phyloP scores from a whole-genome alignment of 2,329 filamentous ascomycete genomes.

The Trichoderma polysporum region DNA sequence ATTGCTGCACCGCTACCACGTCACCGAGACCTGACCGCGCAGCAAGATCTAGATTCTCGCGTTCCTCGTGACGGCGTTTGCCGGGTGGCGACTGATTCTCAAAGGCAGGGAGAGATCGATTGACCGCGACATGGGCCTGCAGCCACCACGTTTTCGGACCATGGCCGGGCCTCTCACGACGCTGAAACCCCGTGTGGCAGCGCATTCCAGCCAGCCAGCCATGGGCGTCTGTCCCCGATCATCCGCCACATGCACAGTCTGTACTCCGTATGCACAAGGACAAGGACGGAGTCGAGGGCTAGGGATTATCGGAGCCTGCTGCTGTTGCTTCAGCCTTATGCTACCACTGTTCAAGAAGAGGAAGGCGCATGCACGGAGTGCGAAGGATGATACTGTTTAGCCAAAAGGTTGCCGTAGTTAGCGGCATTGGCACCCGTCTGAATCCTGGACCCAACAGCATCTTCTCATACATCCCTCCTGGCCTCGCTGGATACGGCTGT shows the following conservation, averaged over 20 bases:
- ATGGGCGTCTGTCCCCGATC: background rate
- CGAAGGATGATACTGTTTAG: constrained; percentile 1
- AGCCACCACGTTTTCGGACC: constrained; percentile 20
- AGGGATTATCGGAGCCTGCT: background rate
- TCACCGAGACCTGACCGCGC: background rate
- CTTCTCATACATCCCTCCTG: background rate
- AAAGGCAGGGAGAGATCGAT: constrained; percentile 5
- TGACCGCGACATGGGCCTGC: constrained; percentile 8
- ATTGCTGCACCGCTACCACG: background rate
- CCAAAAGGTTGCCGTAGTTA: constrained; percentile 9
- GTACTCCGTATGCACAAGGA: background rate
- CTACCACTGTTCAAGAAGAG: background rate
- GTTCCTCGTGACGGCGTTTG: background rate
- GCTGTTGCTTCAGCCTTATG: constrained; percentile 14
- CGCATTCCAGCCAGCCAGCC: constrained; percentile 3
- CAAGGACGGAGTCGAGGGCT: background rate
- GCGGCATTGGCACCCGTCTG: background rate
- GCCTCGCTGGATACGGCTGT: background rate
- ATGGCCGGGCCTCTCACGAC: constrained; percentile 12
- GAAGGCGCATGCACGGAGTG: background rate
- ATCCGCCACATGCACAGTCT: background rate
- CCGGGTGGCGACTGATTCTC: background rate
- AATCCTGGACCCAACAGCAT: background rate
- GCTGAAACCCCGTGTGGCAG: constrained; percentile 5
- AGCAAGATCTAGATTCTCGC: background rate